Conservation (phyloP, 331 rosid genomes). For the Pyrus hybrid region DNA sequence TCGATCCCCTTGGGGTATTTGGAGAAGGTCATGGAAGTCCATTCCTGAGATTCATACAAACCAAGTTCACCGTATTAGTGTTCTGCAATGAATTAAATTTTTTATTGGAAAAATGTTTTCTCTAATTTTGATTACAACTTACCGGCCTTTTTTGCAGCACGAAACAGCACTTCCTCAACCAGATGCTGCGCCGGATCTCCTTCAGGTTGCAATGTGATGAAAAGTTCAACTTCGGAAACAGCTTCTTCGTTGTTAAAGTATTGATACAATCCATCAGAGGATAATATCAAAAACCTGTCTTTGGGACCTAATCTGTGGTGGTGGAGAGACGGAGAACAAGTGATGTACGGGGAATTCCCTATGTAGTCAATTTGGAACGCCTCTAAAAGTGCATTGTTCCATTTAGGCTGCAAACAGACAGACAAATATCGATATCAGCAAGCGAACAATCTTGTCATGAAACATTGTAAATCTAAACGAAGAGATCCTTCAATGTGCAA, state of each 20-base stretch:
- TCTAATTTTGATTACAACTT: not conserved
- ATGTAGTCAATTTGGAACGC: constrained; percentile 86
- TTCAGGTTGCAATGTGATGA: constrained; percentile 87
- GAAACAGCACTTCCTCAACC: constrained; percentile 85
- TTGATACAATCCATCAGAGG: constrained; percentile 93
- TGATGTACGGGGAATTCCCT: constrained; percentile 83
- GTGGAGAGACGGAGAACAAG: constrained; percentile 65
- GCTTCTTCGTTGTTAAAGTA: constrained; percentile 95
- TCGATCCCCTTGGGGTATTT: constrained; percentile 95
- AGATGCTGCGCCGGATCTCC: constrained; percentile 99
- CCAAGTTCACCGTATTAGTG: not conserved
- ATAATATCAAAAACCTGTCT: constrained; percentile 82
- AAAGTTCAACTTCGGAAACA: constrained; percentile 90
- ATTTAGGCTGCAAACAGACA: constrained; percentile 67
- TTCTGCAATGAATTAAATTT: not conserved
- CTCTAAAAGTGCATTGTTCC: constrained; percentile 94
- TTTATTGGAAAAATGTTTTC: not conserved
- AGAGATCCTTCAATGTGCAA: not conserved
- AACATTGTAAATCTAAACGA: not conserved
- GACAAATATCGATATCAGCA: not conserved
- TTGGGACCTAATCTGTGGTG: constrained; percentile 89
- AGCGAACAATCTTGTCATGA: not conserved
- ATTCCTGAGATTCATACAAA: constrained; percentile 47
- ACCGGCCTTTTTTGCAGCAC: constrained; percentile 96
- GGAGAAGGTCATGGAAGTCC: constrained; percentile 91